Percentiles rank a stretch among this genome's conserved stretches.
These are phyloP conservation scores for Quaeritorhiza haematococci DNA, from an alignment of 371 early-diverging fungal genomes.

Conservation along the genomic window DNA sequence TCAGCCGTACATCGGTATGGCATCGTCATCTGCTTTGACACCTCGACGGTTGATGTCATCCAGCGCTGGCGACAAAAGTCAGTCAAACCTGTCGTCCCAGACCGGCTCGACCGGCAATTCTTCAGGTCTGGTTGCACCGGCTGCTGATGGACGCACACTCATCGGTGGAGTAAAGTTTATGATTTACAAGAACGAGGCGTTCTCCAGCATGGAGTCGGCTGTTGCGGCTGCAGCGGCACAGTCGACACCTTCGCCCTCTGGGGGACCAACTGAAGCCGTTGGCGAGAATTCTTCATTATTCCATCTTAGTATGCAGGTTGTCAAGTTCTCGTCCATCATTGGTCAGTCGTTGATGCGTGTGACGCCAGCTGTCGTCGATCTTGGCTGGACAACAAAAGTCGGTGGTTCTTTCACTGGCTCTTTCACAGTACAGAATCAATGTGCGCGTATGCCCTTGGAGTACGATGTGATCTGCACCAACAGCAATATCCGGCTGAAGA, in stretches of 20 bases:
- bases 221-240: no score
- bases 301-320: constrained; percentile 56
- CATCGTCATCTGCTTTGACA: neutral
- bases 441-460: constrained; percentile 32
- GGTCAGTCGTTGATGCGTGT: constrained; percentile 73
- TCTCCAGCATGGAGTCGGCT: neutral
- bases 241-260: no score
- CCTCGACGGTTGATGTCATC: no score
- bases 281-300: neutral
- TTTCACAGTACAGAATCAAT: constrained; percentile 29
- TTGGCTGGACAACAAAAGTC: constrained; percentile 22
- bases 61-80: constrained; percentile 6
- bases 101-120: constrained; percentile 1
- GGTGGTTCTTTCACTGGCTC: constrained; percentile 9
- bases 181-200: constrained; percentile 48
- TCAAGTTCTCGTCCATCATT: constrained; percentile 75
- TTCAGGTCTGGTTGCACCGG: constrained; percentile 18
- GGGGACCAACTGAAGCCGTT: neutral
- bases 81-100: no score
- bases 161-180: constrained; percentile 80
- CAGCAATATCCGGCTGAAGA: constrained; percentile 55
- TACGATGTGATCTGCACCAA: constrained; percentile 32
- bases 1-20: constrained; percentile 75
- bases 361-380: constrained; percentile 39
- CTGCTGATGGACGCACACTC: constrained; percentile 63